These are phyloP conservation scores for Trichothecium sympodiale DNA, from an alignment of 2,329 filamentous ascomycete species.

Conservation along the genomic window DNA sequence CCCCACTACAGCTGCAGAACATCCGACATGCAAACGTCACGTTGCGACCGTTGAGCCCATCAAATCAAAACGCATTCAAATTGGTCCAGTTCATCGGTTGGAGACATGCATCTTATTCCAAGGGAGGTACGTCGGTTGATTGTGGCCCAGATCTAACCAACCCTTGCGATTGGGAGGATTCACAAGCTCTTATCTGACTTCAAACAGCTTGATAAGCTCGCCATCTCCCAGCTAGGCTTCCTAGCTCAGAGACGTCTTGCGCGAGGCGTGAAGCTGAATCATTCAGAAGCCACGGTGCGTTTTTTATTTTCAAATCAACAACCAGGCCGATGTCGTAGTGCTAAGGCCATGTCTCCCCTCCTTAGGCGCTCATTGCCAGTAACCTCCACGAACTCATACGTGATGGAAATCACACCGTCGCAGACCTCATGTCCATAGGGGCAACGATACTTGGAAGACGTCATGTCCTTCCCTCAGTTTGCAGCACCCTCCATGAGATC, in stretches of 20 bases:
- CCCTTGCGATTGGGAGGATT: too few relatives aligned
- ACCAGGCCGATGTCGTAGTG: background rate
- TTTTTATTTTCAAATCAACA: background rate
- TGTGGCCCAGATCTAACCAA: conserved; percentile 6
- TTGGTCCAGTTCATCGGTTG: background rate
- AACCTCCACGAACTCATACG: conserved; percentile 94
- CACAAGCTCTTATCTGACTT: too few relatives aligned
- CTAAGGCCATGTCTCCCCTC: conserved; percentile 6
- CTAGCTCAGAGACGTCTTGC: conserved; percentile 83
- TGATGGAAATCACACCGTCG: conserved; percentile 86
- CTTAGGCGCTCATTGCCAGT: conserved; percentile 67
- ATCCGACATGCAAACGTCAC: background rate
- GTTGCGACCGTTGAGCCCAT: background rate
- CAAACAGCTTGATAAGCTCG: conserved; percentile 82
- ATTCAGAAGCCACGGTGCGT: conserved; percentile 71
- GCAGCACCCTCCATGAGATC: conserved; percentile 67
- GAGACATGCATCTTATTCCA: conserved; percentile 36
- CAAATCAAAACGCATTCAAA: background rate
- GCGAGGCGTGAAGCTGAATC: conserved; percentile 78
- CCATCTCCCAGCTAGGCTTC: conserved; percentile 78
- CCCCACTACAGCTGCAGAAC: background rate
- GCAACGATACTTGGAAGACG: conserved; percentile 87
- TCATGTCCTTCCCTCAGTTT: conserved; percentile 78
- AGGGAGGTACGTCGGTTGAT: conserved; percentile 29
- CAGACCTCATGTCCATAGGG: conserved; percentile 86